Evolutionary conservation across 2,329 filamentous ascomycete genomes (phyloP), one percentile per base, ranked within the genome.

Genomic region (Chaetomiaceae sp.): DNA sequence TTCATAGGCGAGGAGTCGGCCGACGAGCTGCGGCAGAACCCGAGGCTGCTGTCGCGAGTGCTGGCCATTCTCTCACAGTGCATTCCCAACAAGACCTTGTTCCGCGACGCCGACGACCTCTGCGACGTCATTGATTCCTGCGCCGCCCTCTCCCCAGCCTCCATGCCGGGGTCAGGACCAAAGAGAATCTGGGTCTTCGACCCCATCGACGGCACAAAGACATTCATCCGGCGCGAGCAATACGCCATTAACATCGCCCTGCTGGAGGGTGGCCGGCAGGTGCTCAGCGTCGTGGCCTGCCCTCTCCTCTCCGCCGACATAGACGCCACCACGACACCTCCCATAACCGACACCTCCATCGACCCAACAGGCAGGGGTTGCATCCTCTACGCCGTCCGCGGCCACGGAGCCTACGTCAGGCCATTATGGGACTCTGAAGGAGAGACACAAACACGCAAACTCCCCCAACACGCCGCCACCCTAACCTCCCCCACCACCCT

Each of bases 201-300:
- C 60, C 80, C 80, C 0, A 82, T 83, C 27, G 80, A 83, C 58
- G 80, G 80, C 7, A 83, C 80, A 2, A 76, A 78, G 66, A 81
- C 78, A 0, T 83, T 80, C 50, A 69, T 83, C 8, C 67, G 69
- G 11, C 74, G 76, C 6, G 69, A 80, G 59, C 73, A 80, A 43
- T 83, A 82, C 59, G 80, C 78, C 52, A 77, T 82, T 65, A 83
- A 83, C 54, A 70, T 81, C 17, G 78, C 72, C 2, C 70, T 83
- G 3, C 64, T 83, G 3, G 68, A 76, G 29, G 76, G 73, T 23
- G 76, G 78, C 3, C 65, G 68, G 53, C 79, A 83, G 63, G 66
- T 73, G 2, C 68, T 81, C 36, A 73, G 75, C 15, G 72, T 76
- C 2, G 76, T 83, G 1, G 78, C 61, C 63, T 78, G 64, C 66